A percentile compares a stretch with the other conserved stretches of the same genome.
Evolutionary conservation across 2,329 filamentous ascomycete species (phyloP).

Genomic region (Fusarium scirpi): DNA sequence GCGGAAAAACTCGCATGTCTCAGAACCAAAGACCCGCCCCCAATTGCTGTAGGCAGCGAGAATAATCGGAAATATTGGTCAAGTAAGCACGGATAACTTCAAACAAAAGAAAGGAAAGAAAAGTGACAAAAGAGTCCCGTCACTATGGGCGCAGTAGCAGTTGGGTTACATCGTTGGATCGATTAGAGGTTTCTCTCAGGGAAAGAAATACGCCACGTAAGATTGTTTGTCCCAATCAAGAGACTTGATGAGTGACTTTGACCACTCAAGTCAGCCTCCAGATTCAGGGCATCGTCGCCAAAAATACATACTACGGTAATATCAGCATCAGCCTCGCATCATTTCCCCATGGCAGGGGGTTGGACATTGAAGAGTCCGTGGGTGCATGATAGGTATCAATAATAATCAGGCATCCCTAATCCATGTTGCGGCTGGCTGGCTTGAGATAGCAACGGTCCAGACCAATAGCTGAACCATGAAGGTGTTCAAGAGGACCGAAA

Average conservation of each 20-base stretch:
- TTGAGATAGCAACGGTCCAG: conserved; percentile 17
- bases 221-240: conserved; percentile 34
- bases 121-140: conserved; percentile 29
- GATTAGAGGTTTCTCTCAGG: conserved; percentile 12
- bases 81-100: background rate
- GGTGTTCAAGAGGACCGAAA: background rate
- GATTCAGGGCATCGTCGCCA: conserved; percentile 15
- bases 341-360: conserved; percentile 35
- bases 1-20: conserved; percentile 31
- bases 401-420: conserved; percentile 7
- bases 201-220: conserved; percentile 27
- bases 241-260: conserved; percentile 3
- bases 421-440: conserved; percentile 11
- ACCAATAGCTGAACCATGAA: conserved; percentile 31
- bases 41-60: conserved; percentile 5
- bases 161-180: conserved; percentile 38
- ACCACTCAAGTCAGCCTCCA: conserved; percentile 10
- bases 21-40: conserved; percentile 1
- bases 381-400: conserved; percentile 7
- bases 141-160: conserved; percentile 8
- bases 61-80: conserved; percentile 29
- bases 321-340: conserved; percentile 41
- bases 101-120: conserved; percentile 3
- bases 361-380: conserved; percentile 27
- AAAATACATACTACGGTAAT: background rate